Conservation (phyloP, 2,329 filamentous ascomycete genomes). For the Aspergillus eucalypticola region DNA sequence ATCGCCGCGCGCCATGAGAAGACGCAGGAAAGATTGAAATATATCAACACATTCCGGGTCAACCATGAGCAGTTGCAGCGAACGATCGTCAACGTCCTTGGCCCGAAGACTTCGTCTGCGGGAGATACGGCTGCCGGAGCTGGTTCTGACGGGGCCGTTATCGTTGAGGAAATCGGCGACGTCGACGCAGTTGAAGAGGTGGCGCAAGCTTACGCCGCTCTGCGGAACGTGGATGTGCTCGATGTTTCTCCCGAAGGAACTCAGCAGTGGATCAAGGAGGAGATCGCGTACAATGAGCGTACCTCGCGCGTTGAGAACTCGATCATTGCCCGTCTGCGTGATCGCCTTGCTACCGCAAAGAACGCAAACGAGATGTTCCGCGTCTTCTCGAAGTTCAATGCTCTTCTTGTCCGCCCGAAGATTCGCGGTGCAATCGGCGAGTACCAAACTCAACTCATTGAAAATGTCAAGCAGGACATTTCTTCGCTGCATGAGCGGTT, state of each 20-base stretch:
- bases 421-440: constrained; percentile 97
- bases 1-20: constrained; percentile 83
- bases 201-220: constrained; percentile 85
- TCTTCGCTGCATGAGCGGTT: constrained; percentile 91
- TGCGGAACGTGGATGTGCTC: constrained; percentile 92
- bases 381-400: constrained; percentile 99
- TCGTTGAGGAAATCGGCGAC: constrained; percentile 93
- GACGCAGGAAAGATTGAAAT: constrained; percentile 86
- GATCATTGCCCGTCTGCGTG: constrained; percentile 90
- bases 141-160: constrained; percentile 62
- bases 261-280: constrained; percentile 86
- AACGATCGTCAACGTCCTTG: constrained; percentile 96
- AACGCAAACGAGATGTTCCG: constrained; percentile 99
- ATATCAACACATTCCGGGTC: constrained; percentile 90
- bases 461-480: constrained; percentile 97
- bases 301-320: constrained; percentile 98
- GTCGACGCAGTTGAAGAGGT: constrained; percentile 97
- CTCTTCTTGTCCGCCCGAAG: constrained; percentile 96
- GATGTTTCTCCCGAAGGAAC: constrained; percentile 91
- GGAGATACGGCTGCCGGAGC: constrained; percentile 43
- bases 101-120: constrained; percentile 66
- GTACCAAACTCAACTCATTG: constrained; percentile 96
- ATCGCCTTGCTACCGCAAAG: constrained; percentile 91
- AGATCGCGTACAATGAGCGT: constrained; percentile 95
- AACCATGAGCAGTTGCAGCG: constrained; percentile 97